Conservation (phyloP, 2,329 filamentous ascomycete species). For the Ophiostoma pallidulum region DNA sequence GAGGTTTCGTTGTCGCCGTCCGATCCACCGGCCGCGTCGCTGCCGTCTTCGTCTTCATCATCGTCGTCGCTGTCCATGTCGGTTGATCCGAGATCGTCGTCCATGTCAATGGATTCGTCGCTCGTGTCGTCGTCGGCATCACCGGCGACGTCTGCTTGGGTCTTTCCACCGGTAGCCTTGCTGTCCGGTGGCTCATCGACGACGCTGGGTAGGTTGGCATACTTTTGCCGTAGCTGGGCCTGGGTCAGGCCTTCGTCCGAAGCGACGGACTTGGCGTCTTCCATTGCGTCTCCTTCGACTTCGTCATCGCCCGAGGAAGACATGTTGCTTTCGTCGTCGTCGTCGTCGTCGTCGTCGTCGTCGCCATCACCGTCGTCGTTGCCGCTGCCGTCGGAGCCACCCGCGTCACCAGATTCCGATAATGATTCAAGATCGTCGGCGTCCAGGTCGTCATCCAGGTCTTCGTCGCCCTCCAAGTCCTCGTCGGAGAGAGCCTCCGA, state of each 20-base stretch:
- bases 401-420: slow-evolving; percentile 27
- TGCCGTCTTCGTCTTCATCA: slow-evolving; percentile 31
- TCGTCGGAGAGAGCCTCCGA: slow-evolving; percentile 40
- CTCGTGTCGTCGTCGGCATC: slow-evolving; percentile 29
- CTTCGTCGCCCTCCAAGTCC: slow-evolving; percentile 32
- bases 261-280: slow-evolving; percentile 31
- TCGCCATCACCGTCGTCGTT: slow-evolving; percentile 35
- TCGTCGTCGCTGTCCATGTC: slow-evolving; percentile 41
- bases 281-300: slow-evolving; percentile 43
- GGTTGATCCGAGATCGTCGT: slow-evolving; percentile 53
- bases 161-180: slow-evolving; percentile 16
- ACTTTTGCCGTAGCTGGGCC: slow-evolving; percentile 60
- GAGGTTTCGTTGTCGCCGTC: slow-evolving; percentile 34
- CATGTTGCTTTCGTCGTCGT: slow-evolving; percentile 47
- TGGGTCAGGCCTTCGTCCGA: slow-evolving; percentile 59
- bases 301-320: slow-evolving; percentile 48
- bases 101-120: slow-evolving; percentile 60
- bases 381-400: slow-evolving; percentile 39
- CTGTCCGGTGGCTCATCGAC: no score
- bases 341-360: slow-evolving; percentile 31
- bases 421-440: slow-evolving; percentile 34
- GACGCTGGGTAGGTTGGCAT: slow-evolving; percentile 58
- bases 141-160: slow-evolving; percentile 13
- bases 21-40: slow-evolving; percentile 36
- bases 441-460: slow-evolving; percentile 28